Conservation (phyloP, 2,329 filamentous ascomycete species). For the Aspergillus ruber region DNA sequence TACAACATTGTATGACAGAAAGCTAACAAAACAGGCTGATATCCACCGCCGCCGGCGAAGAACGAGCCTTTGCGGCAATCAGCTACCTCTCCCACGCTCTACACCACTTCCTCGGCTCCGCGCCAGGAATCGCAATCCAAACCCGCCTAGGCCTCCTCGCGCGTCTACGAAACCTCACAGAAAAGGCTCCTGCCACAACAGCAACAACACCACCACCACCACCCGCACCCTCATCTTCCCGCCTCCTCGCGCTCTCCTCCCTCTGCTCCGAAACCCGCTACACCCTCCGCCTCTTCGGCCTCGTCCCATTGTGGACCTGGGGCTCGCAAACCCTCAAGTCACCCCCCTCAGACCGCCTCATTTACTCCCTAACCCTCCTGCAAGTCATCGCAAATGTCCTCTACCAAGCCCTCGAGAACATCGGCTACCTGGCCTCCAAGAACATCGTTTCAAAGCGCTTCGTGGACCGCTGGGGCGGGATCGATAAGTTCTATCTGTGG, state of each 20-base stretch:
- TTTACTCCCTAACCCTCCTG: conserved; percentile 53
- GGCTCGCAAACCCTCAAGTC: conserved; percentile 57
- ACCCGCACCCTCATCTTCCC: conserved; percentile 25
- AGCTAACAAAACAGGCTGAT: conserved; percentile 48
- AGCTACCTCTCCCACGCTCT: conserved; percentile 62
- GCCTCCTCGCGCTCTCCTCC: conserved; percentile 42
- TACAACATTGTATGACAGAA: too few relatives aligned
- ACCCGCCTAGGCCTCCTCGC: conserved; percentile 40
- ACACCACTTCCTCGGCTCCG: conserved; percentile 54
- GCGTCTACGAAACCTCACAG: conserved; percentile 20
- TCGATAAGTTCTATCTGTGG: conserved; percentile 60
- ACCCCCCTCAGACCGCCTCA: conserved; percentile 38
- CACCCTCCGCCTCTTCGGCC: conserved; percentile 52
- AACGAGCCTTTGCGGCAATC: conserved; percentile 61
- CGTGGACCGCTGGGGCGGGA: conserved; percentile 42
- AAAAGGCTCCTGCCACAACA: conserved; percentile 8
- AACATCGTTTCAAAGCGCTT: conserved; percentile 53
- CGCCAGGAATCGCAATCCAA: conserved; percentile 35
- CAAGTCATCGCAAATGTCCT: conserved; percentile 62
- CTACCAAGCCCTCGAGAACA: conserved; percentile 80
- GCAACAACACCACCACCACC: conserved; percentile 24
- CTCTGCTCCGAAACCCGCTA: conserved; percentile 47
- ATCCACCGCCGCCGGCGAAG: conserved; percentile 62
- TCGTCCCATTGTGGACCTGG: conserved; percentile 73
- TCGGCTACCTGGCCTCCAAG: conserved; percentile 67